These are phyloP conservation scores for Claviceps purpurea DNA, from an alignment of 2,329 filamentous ascomycete species.

Conservation along the genomic window DNA sequence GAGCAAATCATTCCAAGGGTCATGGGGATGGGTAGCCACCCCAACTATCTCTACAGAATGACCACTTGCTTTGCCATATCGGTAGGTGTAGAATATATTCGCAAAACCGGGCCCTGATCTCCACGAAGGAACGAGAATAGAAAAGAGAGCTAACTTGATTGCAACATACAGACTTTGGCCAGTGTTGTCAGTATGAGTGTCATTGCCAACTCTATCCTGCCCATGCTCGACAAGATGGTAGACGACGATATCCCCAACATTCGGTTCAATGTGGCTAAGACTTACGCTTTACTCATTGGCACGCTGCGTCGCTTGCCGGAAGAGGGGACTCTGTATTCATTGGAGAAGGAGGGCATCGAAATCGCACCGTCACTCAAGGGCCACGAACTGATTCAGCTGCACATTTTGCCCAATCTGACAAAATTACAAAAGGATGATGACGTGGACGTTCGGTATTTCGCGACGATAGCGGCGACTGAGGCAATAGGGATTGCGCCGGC, in stretches of 20 bases:
- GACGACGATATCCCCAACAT: slow-evolving; percentile 96
- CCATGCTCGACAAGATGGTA: slow-evolving; percentile 90
- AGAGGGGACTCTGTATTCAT: slow-evolving; percentile 68
- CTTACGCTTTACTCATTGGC: slow-evolving; percentile 78
- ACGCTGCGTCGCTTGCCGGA: slow-evolving; percentile 86
- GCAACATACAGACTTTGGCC: slow-evolving; percentile 60
- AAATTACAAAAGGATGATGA: slow-evolving; percentile 96
- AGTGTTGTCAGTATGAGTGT: slow-evolving; percentile 87
- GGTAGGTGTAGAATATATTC: slow-evolving; percentile 40
- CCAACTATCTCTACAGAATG: slow-evolving; percentile 99
- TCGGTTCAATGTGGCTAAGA: slow-evolving; percentile 98
- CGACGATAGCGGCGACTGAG: slow-evolving; percentile 67
- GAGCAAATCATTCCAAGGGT: slow-evolving; percentile 97
- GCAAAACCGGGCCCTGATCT: too few relatives aligned
- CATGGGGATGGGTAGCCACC: slow-evolving; percentile 94
- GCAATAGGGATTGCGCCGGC: slow-evolving; percentile 32
- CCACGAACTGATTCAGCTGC: slow-evolving; percentile 69
- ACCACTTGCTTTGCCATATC: slow-evolving; percentile 99
- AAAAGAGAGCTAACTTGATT: neutral
- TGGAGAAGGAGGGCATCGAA: slow-evolving; percentile 63
- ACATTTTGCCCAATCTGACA: slow-evolving; percentile 78
- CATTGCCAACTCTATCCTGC: slow-evolving; percentile 83
- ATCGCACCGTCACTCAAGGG: slow-evolving; percentile 55
- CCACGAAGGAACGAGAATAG: neutral
- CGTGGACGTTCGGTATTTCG: slow-evolving; percentile 96